Evolutionary conservation across 306 rosid species (phyloP).

Genomic region (Cucurbita maxima): DNA sequence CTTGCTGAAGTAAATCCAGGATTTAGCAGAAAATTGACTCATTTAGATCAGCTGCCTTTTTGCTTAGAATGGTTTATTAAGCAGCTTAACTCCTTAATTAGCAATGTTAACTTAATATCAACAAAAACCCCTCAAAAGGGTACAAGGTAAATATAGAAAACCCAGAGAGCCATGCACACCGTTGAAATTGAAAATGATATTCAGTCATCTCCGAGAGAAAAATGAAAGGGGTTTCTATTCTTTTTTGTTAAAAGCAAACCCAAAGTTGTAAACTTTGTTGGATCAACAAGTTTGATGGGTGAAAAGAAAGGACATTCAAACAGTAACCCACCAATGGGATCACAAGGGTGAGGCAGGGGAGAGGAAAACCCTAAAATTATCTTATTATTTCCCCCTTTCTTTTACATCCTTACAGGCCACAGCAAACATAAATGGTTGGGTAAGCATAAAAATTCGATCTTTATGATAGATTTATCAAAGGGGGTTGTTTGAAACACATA

Average conservation of each 20-base stretch:
- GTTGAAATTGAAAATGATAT: background rate
- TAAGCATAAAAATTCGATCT: constrained; percentile 1
- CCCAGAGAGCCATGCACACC: background rate
- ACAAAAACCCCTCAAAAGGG: background rate
- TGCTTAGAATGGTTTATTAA: background rate
- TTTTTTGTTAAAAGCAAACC: background rate
- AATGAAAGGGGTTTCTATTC: background rate
- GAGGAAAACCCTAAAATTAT: background rate
- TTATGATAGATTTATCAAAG: background rate
- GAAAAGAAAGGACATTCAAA: constrained; percentile 1
- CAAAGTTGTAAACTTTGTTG: background rate
- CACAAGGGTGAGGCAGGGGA: background rate
- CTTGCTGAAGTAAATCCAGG: background rate
- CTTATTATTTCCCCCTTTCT: background rate
- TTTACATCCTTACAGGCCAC: background rate
- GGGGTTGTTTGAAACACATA: background rate
- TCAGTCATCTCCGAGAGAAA: background rate
- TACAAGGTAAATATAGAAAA: background rate
- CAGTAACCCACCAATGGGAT: background rate
- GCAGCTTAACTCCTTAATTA: background rate
- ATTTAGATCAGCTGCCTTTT: background rate
- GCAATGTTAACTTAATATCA: background rate
- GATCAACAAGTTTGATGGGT: background rate
- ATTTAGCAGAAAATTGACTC: background rate
- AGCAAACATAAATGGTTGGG: background rate